These are phyloP conservation scores for Dissophora ornata DNA, from an alignment of 192 early-diverging fungal species.

Conservation along the genomic window DNA sequence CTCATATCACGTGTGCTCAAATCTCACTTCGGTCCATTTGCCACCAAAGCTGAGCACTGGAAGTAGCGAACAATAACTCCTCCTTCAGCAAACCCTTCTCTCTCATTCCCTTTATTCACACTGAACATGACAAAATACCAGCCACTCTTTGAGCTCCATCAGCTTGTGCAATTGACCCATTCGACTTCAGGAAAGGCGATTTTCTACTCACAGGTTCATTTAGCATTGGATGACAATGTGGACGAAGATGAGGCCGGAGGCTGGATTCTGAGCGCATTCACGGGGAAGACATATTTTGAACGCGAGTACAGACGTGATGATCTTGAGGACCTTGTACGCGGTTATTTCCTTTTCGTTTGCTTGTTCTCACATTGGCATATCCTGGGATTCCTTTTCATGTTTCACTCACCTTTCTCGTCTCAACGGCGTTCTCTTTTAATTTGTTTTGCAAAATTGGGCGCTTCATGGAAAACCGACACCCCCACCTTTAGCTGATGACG, in stretches of 20 bases:
- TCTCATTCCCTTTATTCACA: background rate
- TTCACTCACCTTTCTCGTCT: no score
- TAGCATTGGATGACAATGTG: constrained; percentile 22
- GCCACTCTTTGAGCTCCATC: constrained; percentile 33
- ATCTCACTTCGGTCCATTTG: no score
- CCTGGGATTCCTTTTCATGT: no score
- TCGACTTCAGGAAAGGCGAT: constrained; percentile 45
- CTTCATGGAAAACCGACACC: no score
- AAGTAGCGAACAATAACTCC: no score
- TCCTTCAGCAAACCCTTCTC: no score
- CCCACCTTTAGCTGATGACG: constrained; percentile 9
- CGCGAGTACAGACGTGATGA: constrained; percentile 49
- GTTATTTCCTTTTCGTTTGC: background rate
- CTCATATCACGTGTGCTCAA: no score
- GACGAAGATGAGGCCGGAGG: constrained; percentile 51
- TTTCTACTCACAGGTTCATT: constrained; percentile 43
- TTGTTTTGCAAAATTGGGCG: no score
- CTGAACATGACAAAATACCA: constrained; percentile 32
- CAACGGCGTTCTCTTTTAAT: no score
- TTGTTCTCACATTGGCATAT: no score
- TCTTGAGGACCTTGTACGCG: constrained; percentile 20
- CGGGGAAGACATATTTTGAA: constrained; percentile 49
- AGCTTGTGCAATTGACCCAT: constrained; percentile 47
- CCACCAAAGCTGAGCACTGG: constrained; percentile 15
- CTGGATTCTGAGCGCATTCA: constrained; percentile 45